phyloP scores from a whole-genome alignment of 805 yeast genomes.

The Torulaspora maleeae region DNA sequence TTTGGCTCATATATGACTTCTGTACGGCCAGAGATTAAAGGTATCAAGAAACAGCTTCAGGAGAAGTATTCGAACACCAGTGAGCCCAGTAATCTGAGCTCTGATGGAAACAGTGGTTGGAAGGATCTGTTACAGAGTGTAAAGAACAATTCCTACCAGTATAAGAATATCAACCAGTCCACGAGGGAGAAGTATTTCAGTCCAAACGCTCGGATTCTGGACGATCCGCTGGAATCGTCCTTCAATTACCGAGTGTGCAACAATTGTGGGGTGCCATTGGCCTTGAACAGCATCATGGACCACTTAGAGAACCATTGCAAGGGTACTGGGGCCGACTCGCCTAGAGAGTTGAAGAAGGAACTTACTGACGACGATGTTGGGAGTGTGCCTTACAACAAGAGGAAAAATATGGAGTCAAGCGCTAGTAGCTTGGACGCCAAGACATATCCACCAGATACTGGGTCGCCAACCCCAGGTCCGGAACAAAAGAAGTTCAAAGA shows the following conservation, averaged over 20 bases:
- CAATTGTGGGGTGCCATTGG: conserved; percentile 33
- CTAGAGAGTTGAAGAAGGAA: conserved; percentile 10
- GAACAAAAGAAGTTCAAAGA: conserved; percentile 16
- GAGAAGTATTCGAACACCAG: conserved; percentile 11
- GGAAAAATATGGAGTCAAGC: conserved; percentile 6
- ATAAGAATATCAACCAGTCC: conserved; percentile 14
- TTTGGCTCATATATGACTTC: conserved; percentile 13
- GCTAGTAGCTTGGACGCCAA: conserved; percentile 18
- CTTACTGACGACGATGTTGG: conserved; percentile 11
- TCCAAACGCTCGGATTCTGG: conserved; percentile 22
- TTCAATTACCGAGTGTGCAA: conserved; percentile 32
- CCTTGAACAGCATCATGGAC: conserved; percentile 24
- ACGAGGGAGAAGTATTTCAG: conserved; percentile 21
- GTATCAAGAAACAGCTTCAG: conserved; percentile 15
- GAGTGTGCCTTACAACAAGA: conserved; percentile 12
- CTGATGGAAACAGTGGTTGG: conserved; percentile 19
- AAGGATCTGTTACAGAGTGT: conserved; percentile 21
- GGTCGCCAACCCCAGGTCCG: conserved; percentile 20
- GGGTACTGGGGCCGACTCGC: conserved; percentile 10
- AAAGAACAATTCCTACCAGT: conserved; percentile 17
- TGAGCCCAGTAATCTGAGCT: conserved; percentile 3
- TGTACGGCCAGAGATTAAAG: conserved; percentile 13
- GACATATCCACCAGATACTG: conserved; percentile 18
- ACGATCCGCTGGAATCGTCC: conserved; percentile 20
- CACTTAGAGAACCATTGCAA: conserved; percentile 31